Percentiles rank a stretch among this genome's conserved stretches.
Conservation (phyloP, 306 rosid genomes). For the Sindora glabra region DNA sequence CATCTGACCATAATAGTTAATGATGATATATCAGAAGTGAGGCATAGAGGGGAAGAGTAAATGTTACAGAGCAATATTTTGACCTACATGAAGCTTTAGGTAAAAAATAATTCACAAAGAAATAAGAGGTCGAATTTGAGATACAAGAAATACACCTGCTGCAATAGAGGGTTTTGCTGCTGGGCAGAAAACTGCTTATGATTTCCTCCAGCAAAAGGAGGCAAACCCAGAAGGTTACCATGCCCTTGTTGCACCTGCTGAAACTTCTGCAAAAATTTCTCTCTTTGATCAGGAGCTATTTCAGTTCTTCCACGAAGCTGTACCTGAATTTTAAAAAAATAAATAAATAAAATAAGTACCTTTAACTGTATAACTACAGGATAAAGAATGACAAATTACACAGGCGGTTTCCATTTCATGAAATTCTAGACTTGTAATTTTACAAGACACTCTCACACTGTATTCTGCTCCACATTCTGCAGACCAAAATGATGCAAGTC, state of each 20-base stretch:
- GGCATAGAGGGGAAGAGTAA: no score
- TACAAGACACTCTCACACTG: no score
- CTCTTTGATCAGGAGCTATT: conserved; percentile 93
- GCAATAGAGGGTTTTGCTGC: conserved; percentile 80
- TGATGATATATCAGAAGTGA: no score
- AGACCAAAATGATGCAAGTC: no score
- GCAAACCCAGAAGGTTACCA: conserved; percentile 67
- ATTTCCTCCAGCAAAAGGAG: conserved; percentile 67
- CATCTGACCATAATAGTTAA: no score
- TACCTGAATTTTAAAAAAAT: no score
- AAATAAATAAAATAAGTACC: conserved; percentile 16
- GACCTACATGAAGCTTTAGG: no score
- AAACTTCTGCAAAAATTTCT: conserved; percentile 85
- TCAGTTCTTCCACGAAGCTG: conserved; percentile 93
- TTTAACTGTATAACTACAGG: conserved; percentile 4
- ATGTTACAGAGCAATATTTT: no score
- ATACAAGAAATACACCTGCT: conserved; percentile 49
- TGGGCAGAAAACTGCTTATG: conserved; percentile 78
- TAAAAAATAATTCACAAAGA: no score
- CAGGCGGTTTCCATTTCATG: not conserved
- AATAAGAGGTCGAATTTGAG: no score
- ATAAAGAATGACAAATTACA: not conserved
- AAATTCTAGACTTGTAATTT: no score
- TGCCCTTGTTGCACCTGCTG: conserved; percentile 95
- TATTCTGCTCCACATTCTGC: no score